phyloP scores from a whole-genome alignment of 2,329 filamentous ascomycete genomes.

The Aspergillus sp. region DNA sequence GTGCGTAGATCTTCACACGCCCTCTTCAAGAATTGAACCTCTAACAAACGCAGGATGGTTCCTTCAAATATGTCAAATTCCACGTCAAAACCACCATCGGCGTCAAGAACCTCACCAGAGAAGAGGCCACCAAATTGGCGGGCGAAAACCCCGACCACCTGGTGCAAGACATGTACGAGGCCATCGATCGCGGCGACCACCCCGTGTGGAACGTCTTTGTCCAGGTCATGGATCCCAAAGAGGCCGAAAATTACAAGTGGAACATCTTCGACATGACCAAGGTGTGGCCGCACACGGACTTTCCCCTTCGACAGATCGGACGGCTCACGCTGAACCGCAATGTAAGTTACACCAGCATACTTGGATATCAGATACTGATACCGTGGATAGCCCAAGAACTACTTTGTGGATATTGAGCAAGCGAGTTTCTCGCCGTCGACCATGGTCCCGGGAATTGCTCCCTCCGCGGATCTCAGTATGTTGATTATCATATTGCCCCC shows the following conservation, averaged over 20 bases:
- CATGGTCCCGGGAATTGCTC: conserved; percentile 62
- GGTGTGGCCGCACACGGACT: conserved; percentile 72
- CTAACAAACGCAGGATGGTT: conserved; percentile 45
- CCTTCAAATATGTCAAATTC: conserved; percentile 61
- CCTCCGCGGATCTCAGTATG: conserved; percentile 57
- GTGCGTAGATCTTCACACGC: conserved; percentile 1
- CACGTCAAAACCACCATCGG: conserved; percentile 39
- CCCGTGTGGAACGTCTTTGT: conserved; percentile 78
- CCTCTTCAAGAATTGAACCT: too few species aligned
- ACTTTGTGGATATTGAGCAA: conserved; percentile 66
- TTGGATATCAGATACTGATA: not conserved
- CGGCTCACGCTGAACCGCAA: conserved; percentile 74
- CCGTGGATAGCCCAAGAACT: conserved; percentile 48
- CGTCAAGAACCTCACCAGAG: conserved; percentile 53
- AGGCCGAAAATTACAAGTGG: conserved; percentile 74
- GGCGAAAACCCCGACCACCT: conserved; percentile 77
- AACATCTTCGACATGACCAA: conserved; percentile 83
- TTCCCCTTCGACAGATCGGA: conserved; percentile 73
- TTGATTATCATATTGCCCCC: too few species aligned
- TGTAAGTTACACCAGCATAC: conserved; percentile 31
- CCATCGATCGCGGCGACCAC: conserved; percentile 66
- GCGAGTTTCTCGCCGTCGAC: conserved; percentile 64
- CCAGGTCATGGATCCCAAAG: conserved; percentile 66
- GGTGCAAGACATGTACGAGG: conserved; percentile 68
- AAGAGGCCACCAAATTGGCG: conserved; percentile 69